Conservation (phyloP, 805 yeast species). For the Wickerhamomyces mucosus region DNA sequence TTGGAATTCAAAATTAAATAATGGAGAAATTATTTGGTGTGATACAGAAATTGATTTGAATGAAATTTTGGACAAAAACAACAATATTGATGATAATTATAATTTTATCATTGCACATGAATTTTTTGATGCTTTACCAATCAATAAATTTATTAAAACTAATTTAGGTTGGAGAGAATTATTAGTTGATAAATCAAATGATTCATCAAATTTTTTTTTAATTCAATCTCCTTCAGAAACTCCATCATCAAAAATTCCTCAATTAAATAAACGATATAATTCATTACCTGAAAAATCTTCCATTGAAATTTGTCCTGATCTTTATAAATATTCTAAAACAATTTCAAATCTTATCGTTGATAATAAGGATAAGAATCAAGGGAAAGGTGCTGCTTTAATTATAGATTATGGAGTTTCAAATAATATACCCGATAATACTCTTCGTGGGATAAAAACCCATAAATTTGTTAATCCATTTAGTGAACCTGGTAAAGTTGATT, state of each 20-base stretch:
- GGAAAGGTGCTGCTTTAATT: conserved; percentile 55
- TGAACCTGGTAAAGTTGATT: conserved; percentile 73
- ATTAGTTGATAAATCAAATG: conserved; percentile 43
- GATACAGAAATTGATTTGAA: conserved; percentile 44
- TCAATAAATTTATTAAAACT: conserved; percentile 55
- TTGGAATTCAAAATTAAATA: conserved; percentile 18
- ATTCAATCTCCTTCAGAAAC: conserved; percentile 51
- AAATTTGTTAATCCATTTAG: conserved; percentile 64
- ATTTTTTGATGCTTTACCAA: conserved; percentile 80
- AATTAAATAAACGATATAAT: conserved; percentile 37
- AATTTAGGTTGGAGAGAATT: conserved; percentile 73
- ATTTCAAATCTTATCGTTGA: conserved; percentile 35
- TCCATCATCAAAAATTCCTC: conserved; percentile 51
- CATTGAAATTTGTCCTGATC: conserved; percentile 69
- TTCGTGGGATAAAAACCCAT: conserved; percentile 68
- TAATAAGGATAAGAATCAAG: conserved; percentile 24
- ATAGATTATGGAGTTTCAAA: conserved; percentile 69
- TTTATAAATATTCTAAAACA: conserved; percentile 46
- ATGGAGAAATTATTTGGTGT: conserved; percentile 46
- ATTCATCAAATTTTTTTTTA: conserved; percentile 36
- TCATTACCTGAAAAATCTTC: conserved; percentile 46
- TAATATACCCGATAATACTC: conserved; percentile 58
- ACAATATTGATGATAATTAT: conserved; percentile 20
- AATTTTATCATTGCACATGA: conserved; percentile 76
- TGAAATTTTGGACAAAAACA: conserved; percentile 5